Evolutionary conservation across 805 yeast genomes (phyloP).

Genomic region (Myxozyma neotropica): DNA sequence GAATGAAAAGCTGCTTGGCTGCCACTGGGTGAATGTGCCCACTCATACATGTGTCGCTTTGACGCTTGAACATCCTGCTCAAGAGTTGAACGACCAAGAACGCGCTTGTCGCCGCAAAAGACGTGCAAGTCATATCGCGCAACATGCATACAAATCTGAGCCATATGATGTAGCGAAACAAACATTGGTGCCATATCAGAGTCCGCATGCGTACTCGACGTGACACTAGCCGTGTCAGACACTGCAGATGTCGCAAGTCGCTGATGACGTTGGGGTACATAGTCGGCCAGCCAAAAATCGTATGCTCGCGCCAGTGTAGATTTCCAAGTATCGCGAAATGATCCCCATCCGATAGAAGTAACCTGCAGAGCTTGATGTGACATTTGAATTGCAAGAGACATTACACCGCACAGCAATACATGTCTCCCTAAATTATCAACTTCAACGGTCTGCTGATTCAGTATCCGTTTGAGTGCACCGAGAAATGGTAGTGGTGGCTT

Average conservation of each 20-base stretch:
- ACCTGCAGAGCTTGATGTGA: slow-evolving; percentile 70
- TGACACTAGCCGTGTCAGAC: background rate
- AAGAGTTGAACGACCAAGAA: slow-evolving; percentile 68
- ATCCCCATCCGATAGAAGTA: slow-evolving; percentile 49
- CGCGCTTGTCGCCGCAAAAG: slow-evolving; percentile 77
- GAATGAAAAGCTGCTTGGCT: slow-evolving; percentile 58
- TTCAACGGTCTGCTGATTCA: slow-evolving; percentile 53
- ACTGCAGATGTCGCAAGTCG: background rate
- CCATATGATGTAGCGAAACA: slow-evolving; percentile 13
- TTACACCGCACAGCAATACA: slow-evolving; percentile 64
- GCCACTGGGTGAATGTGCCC: slow-evolving; percentile 51
- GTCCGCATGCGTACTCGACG: background rate
- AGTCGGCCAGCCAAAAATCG: slow-evolving; percentile 61
- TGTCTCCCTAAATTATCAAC: slow-evolving; percentile 64
- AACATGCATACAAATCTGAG: slow-evolving; percentile 50
- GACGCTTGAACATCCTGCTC: slow-evolving; percentile 53
- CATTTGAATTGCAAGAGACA: slow-evolving; percentile 69
- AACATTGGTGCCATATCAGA: slow-evolving; percentile 16
- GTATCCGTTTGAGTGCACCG: slow-evolving; percentile 56
- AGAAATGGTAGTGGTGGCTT: slow-evolving; percentile 50
- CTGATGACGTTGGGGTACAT: slow-evolving; percentile 6
- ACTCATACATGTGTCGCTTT: slow-evolving; percentile 52
- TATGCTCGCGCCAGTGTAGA: slow-evolving; percentile 67
- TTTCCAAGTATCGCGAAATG: slow-evolving; percentile 60
- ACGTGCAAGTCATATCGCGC: slow-evolving; percentile 79